A percentile compares a stretch with the other conserved stretches of the same genome.
These are phyloP conservation scores for slime mould (Dictyostelium discoideum) DNA, from an alignment of 78 protist genomes.

Conservation along the genomic window DNA sequence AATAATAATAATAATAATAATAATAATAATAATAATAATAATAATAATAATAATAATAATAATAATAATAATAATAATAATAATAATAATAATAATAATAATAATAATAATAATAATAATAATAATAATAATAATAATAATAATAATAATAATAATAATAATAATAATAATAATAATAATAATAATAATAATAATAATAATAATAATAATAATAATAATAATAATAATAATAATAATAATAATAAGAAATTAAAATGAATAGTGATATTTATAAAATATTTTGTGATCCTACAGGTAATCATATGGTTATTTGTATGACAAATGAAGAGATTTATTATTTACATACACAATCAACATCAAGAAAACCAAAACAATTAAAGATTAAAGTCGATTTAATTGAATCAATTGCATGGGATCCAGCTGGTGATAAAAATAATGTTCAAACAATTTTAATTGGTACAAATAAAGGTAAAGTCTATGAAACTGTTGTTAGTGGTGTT, in stretches of 20 bases:
- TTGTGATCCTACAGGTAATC: constrained; percentile 87
- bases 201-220: too few relatives aligned
- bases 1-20: too few relatives aligned
- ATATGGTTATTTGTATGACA: constrained; percentile 75
- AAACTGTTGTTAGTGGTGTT: constrained; percentile 58
- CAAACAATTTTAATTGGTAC: constrained; percentile 84
- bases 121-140: too few relatives aligned
- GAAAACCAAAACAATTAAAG: constrained; percentile 67
- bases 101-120: too few relatives aligned
- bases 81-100: too few relatives aligned
- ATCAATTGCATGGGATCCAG: constrained; percentile 87
- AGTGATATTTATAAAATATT: constrained; percentile 71
- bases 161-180: too few relatives aligned
- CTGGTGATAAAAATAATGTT: constrained; percentile 17
- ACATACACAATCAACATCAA: neutral
- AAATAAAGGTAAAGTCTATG: constrained; percentile 80
- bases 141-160: too few relatives aligned
- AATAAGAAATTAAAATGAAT: neutral
- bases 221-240: too few relatives aligned
- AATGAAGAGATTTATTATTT: constrained; percentile 83
- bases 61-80: too few relatives aligned
- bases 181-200: too few relatives aligned
- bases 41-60: too few relatives aligned
- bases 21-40: too few relatives aligned
- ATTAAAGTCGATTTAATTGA: constrained; percentile 54